Evolutionary conservation across 2,329 filamentous ascomycete genomes (phyloP), one percentile per base, ranked within the genome.

Genomic region (Hymenoscyphus scutula): DNA sequence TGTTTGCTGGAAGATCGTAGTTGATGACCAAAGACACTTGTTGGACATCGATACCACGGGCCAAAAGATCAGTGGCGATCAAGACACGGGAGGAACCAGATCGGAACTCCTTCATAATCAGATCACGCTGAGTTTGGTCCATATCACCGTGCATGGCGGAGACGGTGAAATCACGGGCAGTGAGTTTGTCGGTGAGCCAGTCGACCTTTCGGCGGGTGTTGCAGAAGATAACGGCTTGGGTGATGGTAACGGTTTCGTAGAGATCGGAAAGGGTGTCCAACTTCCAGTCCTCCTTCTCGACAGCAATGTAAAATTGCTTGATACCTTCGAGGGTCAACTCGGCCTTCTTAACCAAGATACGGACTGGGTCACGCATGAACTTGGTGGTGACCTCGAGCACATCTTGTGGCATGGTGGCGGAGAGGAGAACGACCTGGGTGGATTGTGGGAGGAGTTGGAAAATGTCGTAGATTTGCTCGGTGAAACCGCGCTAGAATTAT

Each of bases 391-490:
- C 93, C 84, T 99, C 95, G 66, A 99, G 89, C 67, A 99, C 95
- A 77, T 99, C 95, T 84, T 97, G 92, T 75, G 95, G 95, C 89
- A 99, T 96, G 79, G 95, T 99, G 75, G 95, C 95, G 64, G 95
- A 98, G 62, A 99, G 88, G 63, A 99, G 91, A 72, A 98, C 94
- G 71, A 99, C 95, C 86, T 99, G 95, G 77, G 94, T 99, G 68
- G 92, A 93, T 82, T 97, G 95, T 63, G 95, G 95, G 61, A 99
- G 90, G 66, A 97, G 91, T 82, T 97, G 94, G 89, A 97, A 99
- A 82, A 99, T 96, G 80, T 99, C 95, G 86, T 99, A 99, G 83
- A 99, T 99, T 84, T 99, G 95, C 85, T 99, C 95, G 75, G 93
- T 97, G 88, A 99, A 99, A 85, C 95, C 95, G 76, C 94, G 94